Conservation (phyloP, 2,329 filamentous ascomycete species). For the Aureobasidium zeae region DNA sequence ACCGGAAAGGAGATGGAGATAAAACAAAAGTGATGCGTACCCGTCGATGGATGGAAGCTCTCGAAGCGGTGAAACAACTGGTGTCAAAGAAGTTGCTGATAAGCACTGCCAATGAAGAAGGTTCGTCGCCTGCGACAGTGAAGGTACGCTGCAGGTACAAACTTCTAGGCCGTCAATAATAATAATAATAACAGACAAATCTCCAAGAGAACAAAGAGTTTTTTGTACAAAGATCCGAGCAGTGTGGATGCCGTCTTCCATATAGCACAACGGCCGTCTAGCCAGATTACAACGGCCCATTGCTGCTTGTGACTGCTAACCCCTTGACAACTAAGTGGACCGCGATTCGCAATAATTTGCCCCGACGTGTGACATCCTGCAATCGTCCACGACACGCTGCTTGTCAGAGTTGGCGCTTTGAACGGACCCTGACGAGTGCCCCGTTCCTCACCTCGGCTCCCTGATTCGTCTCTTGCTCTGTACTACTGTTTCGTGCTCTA, state of each 20-base stretch:
- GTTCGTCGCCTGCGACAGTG: no score
- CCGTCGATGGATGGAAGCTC: conserved; percentile 5
- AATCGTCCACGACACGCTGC: conserved; percentile 3
- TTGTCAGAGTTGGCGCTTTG: conserved; percentile 1
- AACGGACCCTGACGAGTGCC: conserved; percentile 2
- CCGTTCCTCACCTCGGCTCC: background rate
- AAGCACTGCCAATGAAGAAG: conserved; percentile 10
- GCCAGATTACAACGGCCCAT: conserved; percentile 1
- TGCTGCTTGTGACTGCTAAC: conserved; percentile 10
- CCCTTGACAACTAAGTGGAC: conserved; percentile 9
- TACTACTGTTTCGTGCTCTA: no score
- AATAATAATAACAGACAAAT: no score
- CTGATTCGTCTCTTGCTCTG: background rate
- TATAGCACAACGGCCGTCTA: conserved; percentile 2
- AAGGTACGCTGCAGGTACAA: conserved; percentile 9
- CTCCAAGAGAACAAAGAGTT: background rate
- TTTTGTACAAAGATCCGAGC: background rate
- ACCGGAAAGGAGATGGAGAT: background rate
- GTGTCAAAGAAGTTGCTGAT: conserved; percentile 12
- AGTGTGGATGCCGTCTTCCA: background rate
- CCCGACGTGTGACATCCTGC: conserved; percentile 7
- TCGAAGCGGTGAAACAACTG: conserved; percentile 9
- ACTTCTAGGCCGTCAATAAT: no score
- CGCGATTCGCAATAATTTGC: conserved; percentile 12
- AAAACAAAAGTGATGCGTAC: background rate